Evolutionary conservation across 139 green algal species (phyloP), one percentile per base, ranked within the genome.

Genomic region (Asterochloris sp.): DNA sequence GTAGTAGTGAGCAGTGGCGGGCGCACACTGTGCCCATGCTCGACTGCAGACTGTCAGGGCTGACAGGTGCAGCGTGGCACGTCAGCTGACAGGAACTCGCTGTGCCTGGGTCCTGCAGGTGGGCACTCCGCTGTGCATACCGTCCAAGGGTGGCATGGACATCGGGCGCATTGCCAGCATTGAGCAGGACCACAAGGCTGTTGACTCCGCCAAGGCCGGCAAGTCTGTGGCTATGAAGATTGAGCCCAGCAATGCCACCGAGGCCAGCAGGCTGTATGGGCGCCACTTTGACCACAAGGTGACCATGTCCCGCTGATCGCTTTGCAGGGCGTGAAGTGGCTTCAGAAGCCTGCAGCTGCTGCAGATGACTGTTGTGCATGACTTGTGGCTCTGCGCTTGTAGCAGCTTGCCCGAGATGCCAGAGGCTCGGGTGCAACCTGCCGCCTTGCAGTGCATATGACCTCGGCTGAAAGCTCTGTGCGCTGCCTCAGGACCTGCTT

Each of bases 201-300:
- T 98, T 60, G 90, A 98, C 62, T 91, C 63, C 8, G 96, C 96
- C 0, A 87, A 85, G 16, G 83, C 83, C 28, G 97, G 97, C 13
- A 90, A 99, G 62, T 90, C 86, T 28, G 92, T 99, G 47, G 97
- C 97, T 14, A 96, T 99, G 91, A 99, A 99, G 92, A 98, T 99
- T 62, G 91, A 98, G 82, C 77, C 88, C 69, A 91, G 84, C 28
- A 98, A 93, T 68, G 76, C 93, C 0, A 87, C 88, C 21, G 92
- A 99, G 92, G 75, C 89, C 28, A 85, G 86, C 0, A 89, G 95
- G 28, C 82, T 98, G 61, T 99, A 95, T 76, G 97, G 97, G 12
- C 90, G 97, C 0, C 97, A 99, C 89, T 99, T 99, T 91, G 92
- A 97, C 83, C 81, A 93, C 85, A 94, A 85, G 9, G 91, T 92